Base-by-base conservation (phyloP, 2,329 filamentous ascomycete genomes). In the Peltaster fructicola region DNA sequence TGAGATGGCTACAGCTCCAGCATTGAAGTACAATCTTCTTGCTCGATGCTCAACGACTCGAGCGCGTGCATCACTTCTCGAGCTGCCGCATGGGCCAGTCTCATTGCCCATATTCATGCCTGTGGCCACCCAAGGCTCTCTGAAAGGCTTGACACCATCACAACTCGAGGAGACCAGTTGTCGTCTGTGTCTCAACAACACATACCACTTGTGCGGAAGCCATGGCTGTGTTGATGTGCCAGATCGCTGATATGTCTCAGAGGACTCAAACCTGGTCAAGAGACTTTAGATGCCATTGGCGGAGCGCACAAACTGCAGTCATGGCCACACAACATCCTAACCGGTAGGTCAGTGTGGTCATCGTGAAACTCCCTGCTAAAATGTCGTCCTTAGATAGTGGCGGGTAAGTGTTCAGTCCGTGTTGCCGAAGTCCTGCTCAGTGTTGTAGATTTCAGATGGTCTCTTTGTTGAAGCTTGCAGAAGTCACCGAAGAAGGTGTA, bases 91-190 rank as follows among this genome's bases (percentile, higher is more conserved):
- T 68, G 88, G 88, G 30, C 65, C 75, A 2, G 84, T 98, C 14
- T 69, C 77, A 41, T 67, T 95, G 15, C 88, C 90, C 6, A 72
- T 95, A 30, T 98, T 98, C 53, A 98, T 98, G 88, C 88, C 88
- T 9, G 88, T 98, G 20, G 88, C 88, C 15, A 98, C 88, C 1
- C 88, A 98, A 53, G 88, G 80, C 1, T 92, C 85, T 1, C 63
- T 98, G 18, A 98, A 98, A 49, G 88, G 88, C 20, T 44, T 98
- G 28, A 95, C 88, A 1, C 82, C 85, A 1, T 74, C 85, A 37
- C 88, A 98, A 46, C 62, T 98, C 3, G 84, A 88, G 41, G 73
- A 80, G 26, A 90, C 84, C 1, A 72, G 79, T 20, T 98, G 90
- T 45, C 71, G 78, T 30, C 57, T 98, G 20, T 98, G 88, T 50